phyloP scores from a whole-genome alignment of 75 land plant genomes.

The Pseudotsuga menziesii region DNA sequence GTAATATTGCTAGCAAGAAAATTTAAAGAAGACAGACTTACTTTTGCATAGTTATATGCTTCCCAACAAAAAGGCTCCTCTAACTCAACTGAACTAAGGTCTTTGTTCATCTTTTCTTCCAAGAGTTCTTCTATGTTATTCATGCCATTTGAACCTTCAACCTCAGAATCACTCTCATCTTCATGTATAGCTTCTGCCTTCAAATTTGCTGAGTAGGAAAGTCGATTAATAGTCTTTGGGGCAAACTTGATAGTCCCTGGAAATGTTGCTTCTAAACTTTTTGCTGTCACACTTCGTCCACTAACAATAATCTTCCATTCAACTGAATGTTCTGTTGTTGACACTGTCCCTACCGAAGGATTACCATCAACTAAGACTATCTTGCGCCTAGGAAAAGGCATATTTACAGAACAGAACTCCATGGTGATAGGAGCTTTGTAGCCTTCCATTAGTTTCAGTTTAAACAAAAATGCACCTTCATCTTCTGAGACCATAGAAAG shows the following conservation, averaged over 20 bases:
- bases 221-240: conserved; percentile 33
- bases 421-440: conserved; percentile 75
- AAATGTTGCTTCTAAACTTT: conserved; percentile 84
- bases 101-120: conserved; percentile 70
- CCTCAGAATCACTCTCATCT: conserved; percentile 80
- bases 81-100: conserved; percentile 63
- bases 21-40: conserved; percentile 14
- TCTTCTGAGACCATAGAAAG: conserved; percentile 99
- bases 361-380: conserved; percentile 76
- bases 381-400: conserved; percentile 84
- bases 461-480: conserved; percentile 95
- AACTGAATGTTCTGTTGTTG: conserved; percentile 74
- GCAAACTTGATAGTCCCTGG: conserved; percentile 92
- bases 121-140: conserved; percentile 60
- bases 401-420: conserved; percentile 85
- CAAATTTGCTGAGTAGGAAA: conserved; percentile 17
- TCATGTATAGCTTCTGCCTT: conserved; percentile 17
- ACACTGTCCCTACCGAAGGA: conserved; percentile 85
- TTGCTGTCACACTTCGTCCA: conserved; percentile 62
- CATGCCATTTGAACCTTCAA: conserved; percentile 44
- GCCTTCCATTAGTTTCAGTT: conserved; percentile 82
- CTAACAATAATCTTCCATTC: conserved; percentile 92
- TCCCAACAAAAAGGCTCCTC: conserved; percentile 99
- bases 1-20: too few relatives aligned
- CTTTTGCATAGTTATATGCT: conserved; percentile 95